Conservation (phyloP, 129 eudicot genomes). For the Flaveria robusta region DNA sequence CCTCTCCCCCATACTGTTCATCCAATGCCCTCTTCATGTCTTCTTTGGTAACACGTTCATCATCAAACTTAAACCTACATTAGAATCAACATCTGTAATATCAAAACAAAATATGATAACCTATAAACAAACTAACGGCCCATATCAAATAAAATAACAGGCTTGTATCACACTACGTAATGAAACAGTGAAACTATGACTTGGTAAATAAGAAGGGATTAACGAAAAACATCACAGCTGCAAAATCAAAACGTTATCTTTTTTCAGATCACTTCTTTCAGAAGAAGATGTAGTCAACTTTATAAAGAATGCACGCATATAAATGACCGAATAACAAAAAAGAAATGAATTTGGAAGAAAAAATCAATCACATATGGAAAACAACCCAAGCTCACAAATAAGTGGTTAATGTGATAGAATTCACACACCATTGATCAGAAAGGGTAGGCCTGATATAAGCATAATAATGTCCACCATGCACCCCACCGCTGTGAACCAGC, state of each 20-base stretch:
- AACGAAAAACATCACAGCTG: conserved; percentile 17
- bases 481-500: conserved; percentile 95
- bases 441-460: conserved; percentile 87
- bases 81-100: conserved; percentile 7
- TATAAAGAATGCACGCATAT: background rate
- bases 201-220: background rate
- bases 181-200: background rate
- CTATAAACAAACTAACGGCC: background rate
- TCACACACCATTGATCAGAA: conserved; percentile 65
- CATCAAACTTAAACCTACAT: conserved; percentile 82
- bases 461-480: conserved; percentile 94
- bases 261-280: background rate
- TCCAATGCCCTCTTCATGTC: conserved; percentile 84
- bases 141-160: background rate
- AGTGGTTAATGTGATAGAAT: background rate
- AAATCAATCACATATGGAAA: background rate
- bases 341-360: background rate
- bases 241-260: conserved; percentile 9
- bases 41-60: conserved; percentile 87
- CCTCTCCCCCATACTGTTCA: conserved; percentile 96
- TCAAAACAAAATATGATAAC: background rate
- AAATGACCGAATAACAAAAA: background rate
- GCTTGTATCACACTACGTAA: background rate
- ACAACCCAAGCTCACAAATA: conserved; percentile 7
- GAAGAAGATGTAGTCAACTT: conserved; percentile 1